Evolutionary conservation across 1,139 yeast genomes (phyloP), one percentile per base, ranked within the genome.

Genomic region (Geotrichum carabidarum): DNA sequence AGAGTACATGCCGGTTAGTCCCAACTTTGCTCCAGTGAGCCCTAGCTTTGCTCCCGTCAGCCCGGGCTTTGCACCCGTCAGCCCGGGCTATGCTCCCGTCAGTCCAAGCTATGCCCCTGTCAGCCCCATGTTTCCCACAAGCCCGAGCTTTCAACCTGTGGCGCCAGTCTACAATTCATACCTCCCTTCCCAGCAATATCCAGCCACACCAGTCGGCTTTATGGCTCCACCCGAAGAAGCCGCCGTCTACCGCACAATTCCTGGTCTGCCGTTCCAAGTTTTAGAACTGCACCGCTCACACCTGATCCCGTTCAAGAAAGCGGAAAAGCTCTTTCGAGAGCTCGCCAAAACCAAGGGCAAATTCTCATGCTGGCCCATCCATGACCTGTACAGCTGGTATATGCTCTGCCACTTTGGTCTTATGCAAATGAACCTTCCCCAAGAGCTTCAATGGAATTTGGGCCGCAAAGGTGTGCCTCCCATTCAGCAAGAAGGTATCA

Each of bases 371-470:
- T 43, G 46, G 46, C 46, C 46, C 8, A 27, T 43, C 46, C 46
- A 43, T 35, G 46, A 43, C 36, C 36, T 43, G 30, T 43, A 43
- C 46, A 43, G 46, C 36, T 43, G 46, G 46, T 43, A n/a, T 35
- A 43, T 43, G 46, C 46, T 43, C 7, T 30, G 35, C 14, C 30
- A n/a, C 36, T 43, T 43, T 43, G 46, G 46, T 17, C 46, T 15
- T 15, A 8, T 30, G 12, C 46, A 30, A 15, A 7, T 6, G 17
- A 22, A 31, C 9, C 30, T 11, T 12, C 17, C 22, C 2, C 17
- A 11, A 11, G 27, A 30, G 35, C 8, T 15, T 12, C 30, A n/a
- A 17, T 43, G 46, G 46, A 17, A 11, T 11, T 35, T 30, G 8
- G 36, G 46, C 17, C 46, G 46, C 35, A 30, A 43, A 17, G 46